Evolutionary conservation across 345 rosid genomes (phyloP), one percentile per base, ranked within the genome.

Genomic region (Gossypium ekmanianum): DNA sequence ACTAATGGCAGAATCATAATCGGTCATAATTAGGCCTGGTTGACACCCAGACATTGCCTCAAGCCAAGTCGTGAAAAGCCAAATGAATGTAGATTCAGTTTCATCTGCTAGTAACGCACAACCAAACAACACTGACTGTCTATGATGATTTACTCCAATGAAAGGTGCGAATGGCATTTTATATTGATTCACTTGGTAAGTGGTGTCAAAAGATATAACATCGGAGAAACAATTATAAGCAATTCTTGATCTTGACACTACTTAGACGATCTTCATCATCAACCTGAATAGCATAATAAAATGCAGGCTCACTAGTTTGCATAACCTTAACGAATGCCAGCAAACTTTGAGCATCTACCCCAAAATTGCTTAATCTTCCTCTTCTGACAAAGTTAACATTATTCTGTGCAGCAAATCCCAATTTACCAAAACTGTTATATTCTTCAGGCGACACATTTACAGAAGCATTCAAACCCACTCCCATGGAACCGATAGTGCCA

Each of bases 21-120:
- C 83, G 9, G 78, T 78, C 72, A 77, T 58, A 20, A 83, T 68
- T 43, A 76, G 64, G 1, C 81, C 81, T 0, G 83, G 81, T 45
- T 83, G 78, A 20, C 11, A 54, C 63, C 81, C 74, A 11, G 67
- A 83, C 81, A 75, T 72, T 11, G 81, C 81, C 73, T 78, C 76
- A 18, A 83, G 79, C 83, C 81, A 83, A 69, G 81, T 80, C 22
- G 72, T 74, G 74, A 83, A 80, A 61, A 83, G 80, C 83, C 81
- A 76, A 68, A 76, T 14, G 76, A 80, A 83, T 0, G 80, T 73
- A 7, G 80, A 76, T 45, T 80, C 82, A 3, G 79, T 68, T 75
- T 78, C 80, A 65, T 83, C 82, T 34, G 81, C 69, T 7, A 83
- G 72, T 55, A 83, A 58, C 16, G 84, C 83, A 67, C 82, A 77